Conservation (phyloP, 768 basidiomycete genomes). For the Termitomyces sp. region DNA sequence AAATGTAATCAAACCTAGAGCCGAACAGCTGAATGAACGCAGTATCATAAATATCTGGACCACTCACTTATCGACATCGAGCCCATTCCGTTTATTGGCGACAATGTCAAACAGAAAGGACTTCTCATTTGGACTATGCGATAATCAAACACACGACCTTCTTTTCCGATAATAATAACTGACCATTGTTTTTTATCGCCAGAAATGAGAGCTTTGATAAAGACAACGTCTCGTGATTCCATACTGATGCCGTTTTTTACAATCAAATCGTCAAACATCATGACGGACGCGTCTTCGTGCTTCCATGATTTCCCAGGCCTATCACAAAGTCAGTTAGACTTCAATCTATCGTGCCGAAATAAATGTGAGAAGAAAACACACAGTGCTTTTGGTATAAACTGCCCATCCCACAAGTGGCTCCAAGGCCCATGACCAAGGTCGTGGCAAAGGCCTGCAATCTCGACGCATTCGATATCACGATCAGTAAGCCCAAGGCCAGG, state of each 20-base stretch:
- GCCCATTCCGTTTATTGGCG: conserved; percentile 72
- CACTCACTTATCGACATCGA: conserved; percentile 81
- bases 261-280: conserved; percentile 75
- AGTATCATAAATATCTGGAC: neutral
- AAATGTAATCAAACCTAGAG: conserved; percentile 74
- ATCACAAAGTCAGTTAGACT: neutral
- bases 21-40: neutral
- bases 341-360: neutral
- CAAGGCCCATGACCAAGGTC: conserved; percentile 85
- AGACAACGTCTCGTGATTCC: conserved; percentile 38
- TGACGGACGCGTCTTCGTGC: conserved; percentile 75
- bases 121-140: conserved; percentile 46
- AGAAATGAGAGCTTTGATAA: conserved; percentile 76
- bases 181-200: conserved; percentile 42
- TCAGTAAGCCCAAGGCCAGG: conserved; percentile 59
- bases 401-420: conserved; percentile 78
- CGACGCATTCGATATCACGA: conserved; percentile 71
- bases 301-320: conserved; percentile 53
- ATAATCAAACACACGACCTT: neutral
- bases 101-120: conserved; percentile 80
- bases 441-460: conserved; percentile 77
- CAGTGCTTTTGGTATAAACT: conserved; percentile 48
- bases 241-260: conserved; percentile 49
- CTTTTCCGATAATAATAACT: neutral
- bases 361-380: neutral